Base-by-base conservation (phyloP, 2,329 filamentous ascomycete species). In the Bertia moriformis region DNA sequence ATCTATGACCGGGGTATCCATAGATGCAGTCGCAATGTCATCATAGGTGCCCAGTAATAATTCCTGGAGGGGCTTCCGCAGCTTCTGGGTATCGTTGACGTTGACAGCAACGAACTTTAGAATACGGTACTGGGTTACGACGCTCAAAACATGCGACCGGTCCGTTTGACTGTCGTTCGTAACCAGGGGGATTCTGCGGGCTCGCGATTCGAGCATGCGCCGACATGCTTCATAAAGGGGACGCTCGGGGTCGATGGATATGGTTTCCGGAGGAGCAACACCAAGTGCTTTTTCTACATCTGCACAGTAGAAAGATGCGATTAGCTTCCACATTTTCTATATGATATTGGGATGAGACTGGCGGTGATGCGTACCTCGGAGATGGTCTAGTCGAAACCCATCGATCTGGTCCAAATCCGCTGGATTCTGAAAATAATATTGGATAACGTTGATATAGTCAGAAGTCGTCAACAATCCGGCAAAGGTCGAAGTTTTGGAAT, bases 351-450 rank as follows among this genome's bases (percentile, higher is more conserved):
- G 32, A 35, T 35, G 32, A 35, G 32, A 35, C 2, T 14, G 5
- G 15, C 17, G 19, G 27, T 14, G 29, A 39, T 5, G 39, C 58
- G 39, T 52, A 77, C 73, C 72, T 61, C 76, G 66, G 20, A 82
- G 62, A 49, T 73, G 78, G 59, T 74, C 73, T 39, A 82, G 58
- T 35, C 73, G 68, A 52, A 82, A 78, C 50, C 78, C 72, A 48
- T 82, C 77, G 47, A 82, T 73, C 46, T 73, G 66, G 38, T 69
- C 67, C 39, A 81, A 58, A 3, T 72, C 71, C 41, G 78, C 73
- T 2, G 76, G 76, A 46, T 80, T 76, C 51, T 81, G 74, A 63
- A 77, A 81, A 60, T 82, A 82, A 56, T 82, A 82, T 52, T 81
- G 75, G 38, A 82, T 78, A 40, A 82, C 74, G 49, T 82, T 82